Percentiles rank a stretch among this genome's conserved stretches.
phyloP scores from a whole-genome alignment of 768 basidiomycete species.

The Lyophyllum semitale region DNA sequence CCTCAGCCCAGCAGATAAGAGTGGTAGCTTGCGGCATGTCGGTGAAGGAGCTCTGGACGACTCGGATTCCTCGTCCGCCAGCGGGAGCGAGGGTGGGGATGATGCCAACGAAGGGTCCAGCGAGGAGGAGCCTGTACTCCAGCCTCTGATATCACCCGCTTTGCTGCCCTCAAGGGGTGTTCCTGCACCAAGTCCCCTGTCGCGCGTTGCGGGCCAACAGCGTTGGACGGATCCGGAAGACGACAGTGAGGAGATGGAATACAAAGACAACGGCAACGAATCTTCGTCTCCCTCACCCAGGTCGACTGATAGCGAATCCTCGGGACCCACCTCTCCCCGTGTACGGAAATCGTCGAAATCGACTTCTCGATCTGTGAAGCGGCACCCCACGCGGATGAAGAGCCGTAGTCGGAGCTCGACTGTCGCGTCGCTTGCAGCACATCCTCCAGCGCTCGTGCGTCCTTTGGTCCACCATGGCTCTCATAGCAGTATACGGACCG shows the following conservation, averaged over 20 bases:
- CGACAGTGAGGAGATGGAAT: constrained; percentile 33
- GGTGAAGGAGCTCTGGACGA: constrained; percentile 81
- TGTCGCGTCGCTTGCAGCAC: constrained; percentile 58
- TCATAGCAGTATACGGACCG: constrained; percentile 70
- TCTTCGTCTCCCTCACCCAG: constrained; percentile 64
- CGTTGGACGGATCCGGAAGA: constrained; percentile 60
- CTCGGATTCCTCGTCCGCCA: constrained; percentile 63
- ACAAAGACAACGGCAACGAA: constrained; percentile 48
- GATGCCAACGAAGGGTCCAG: constrained; percentile 30
- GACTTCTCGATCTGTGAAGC: constrained; percentile 24
- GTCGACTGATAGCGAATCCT: constrained; percentile 65
- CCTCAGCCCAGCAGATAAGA: constrained; percentile 38
- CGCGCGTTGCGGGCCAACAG: constrained; percentile 54
- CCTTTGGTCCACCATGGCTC: constrained; percentile 52
- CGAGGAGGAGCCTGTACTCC: constrained; percentile 33
- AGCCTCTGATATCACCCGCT: constrained; percentile 35
- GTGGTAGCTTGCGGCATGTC: constrained; percentile 56
- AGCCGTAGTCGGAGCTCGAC: constrained; percentile 67
- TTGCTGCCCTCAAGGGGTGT: constrained; percentile 27
- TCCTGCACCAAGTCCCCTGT: constrained; percentile 67
- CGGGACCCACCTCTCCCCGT: constrained; percentile 34
- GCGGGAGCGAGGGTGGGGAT: constrained; percentile 33
- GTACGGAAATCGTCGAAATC: constrained; percentile 32
- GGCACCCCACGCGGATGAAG: constrained; percentile 33
- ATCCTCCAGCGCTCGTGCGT: constrained; percentile 18